These are phyloP conservation scores for Cutaneotrichosporon mucoides DNA, from an alignment of 1,284 basidiomycete genomes.

Conservation along the genomic window DNA sequence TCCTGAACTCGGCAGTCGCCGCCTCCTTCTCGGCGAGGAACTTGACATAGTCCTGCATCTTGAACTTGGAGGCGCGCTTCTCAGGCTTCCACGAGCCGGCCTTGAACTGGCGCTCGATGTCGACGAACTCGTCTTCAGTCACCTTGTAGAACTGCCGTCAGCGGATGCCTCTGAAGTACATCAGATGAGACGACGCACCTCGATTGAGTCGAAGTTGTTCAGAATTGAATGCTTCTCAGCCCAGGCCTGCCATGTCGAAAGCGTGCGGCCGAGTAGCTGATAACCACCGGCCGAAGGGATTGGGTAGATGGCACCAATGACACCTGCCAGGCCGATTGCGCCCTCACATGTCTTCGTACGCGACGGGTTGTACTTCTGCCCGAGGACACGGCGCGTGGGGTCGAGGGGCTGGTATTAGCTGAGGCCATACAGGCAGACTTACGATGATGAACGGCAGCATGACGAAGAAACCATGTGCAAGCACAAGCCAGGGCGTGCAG, in stretches of 20 bases:
- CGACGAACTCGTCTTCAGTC: slow-evolving; percentile 26
- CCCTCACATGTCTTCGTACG: slow-evolving; percentile 49
- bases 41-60: slow-evolving; percentile 15
- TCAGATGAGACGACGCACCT: too few relatives aligned
- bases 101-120: slow-evolving; percentile 60
- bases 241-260: slow-evolving; percentile 36
- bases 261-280: slow-evolving; percentile 55
- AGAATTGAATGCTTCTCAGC: slow-evolving; percentile 59
- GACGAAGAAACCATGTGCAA: slow-evolving; percentile 24
- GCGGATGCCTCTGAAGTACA: too few relatives aligned
- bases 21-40: slow-evolving; percentile 11
- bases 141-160: slow-evolving; percentile 25
- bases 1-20: slow-evolving; percentile 53
- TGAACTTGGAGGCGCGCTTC: slow-evolving; percentile 44
- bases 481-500: slow-evolving; percentile 23
- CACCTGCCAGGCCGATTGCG: slow-evolving; percentile 55
- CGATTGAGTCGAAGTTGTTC: slow-evolving; percentile 62
- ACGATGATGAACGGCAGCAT: slow-evolving; percentile 27
- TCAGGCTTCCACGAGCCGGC: slow-evolving; percentile 57
- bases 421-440: neutral
- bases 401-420: slow-evolving; percentile 6
- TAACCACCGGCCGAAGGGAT: slow-evolving; percentile 64
- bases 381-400: slow-evolving; percentile 29
- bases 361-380: slow-evolving; percentile 51
- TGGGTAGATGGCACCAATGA: slow-evolving; percentile 61